A percentile compares a stretch with the other conserved stretches of the same genome.
phyloP scores from a whole-genome alignment of 164 flowering plant species.

The Macadamia integrifolia region DNA sequence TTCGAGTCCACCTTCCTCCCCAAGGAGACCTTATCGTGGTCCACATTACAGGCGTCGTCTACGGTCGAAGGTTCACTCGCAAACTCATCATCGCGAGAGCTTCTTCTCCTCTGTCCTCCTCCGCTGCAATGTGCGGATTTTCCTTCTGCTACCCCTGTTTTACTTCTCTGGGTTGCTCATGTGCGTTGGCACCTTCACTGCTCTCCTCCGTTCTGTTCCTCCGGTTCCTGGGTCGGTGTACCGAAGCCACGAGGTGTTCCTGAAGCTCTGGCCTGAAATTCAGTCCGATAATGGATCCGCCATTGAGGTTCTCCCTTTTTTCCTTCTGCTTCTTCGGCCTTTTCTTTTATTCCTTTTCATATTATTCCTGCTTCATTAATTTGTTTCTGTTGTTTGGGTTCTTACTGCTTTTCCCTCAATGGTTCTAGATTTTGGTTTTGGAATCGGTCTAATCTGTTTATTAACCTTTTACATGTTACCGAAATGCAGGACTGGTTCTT shows the following conservation, averaged over 20 bases:
- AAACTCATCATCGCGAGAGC: constrained; percentile 10
- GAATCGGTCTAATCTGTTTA: too few species aligned
- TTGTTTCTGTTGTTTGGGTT: background rate
- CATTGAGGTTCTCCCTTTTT: constrained; percentile 43
- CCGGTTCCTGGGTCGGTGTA: constrained; percentile 68
- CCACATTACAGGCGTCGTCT: constrained; percentile 28
- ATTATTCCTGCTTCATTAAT: background rate
- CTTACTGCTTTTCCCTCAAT: background rate
- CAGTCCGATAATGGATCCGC: constrained; percentile 48
- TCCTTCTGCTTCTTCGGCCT: background rate
- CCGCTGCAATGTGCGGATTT: constrained; percentile 36
- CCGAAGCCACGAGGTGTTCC: constrained; percentile 56
- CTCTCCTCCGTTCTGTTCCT: constrained; percentile 28
- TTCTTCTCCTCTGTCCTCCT: constrained; percentile 19
- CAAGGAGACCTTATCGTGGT: constrained; percentile 23
- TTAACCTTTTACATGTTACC: too few species aligned
- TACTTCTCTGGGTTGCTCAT: constrained; percentile 53
- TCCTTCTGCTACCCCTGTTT: constrained; percentile 43
- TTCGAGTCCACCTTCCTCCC: constrained; percentile 44
- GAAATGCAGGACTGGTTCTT: too few species aligned
- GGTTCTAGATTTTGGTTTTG: background rate
- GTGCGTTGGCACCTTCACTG: constrained; percentile 49
- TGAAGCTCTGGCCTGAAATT: constrained; percentile 57
- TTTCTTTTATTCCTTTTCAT: background rate
- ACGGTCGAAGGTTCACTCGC: constrained; percentile 29